Evolutionary conservation across 2,329 filamentous ascomycete genomes (phyloP), one percentile per base, ranked within the genome.

Genomic region (Aaosphaeria arxii): DNA sequence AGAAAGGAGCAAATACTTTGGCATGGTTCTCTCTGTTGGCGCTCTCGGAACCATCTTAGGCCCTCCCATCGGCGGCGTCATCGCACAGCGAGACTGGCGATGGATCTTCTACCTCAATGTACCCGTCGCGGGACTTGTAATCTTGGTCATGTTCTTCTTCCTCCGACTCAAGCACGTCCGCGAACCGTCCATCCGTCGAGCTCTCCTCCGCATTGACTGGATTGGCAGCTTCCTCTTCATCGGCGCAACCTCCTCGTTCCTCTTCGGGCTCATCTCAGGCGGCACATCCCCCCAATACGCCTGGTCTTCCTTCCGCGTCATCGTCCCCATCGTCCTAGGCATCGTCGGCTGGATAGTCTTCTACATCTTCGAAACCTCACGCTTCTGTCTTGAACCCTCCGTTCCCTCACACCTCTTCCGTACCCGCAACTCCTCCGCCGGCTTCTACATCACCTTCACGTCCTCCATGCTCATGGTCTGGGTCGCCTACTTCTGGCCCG

Each of bases 61-160:
- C 5, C 64, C 66, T 1, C 47, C 68, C 0, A 50, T 70, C 0
- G 66, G 66, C 9, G 66, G 64, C 1, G 55, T 61, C 5, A 69
- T 69, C 24, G 64, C 60, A 0, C 58, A 70, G 30, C 48, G 58
- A 28, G 43, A 68, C 1, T 79, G 76, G 76, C 60, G 71, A 7
- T 79, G 74, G 74, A 69, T 74, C 9, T 80, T 81, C 48, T 59
- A 57, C 33, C 52, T 72, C 49, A 69, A 70, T 28, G 50, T 71
- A 0, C 69, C 70, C 0, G 57, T 71, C 13, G 63, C 61, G 30
- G 59, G 43, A 2, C 47, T 66, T 28, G 55, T 62, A 4, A 45
- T 67, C 5, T 7, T 43, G 24, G 42, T 66, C 13, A 60, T 71
- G n/a, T 57, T 53, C 36, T 38, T 62, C 5, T 69, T 24, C 17